These are phyloP conservation scores for Microcera coccophila DNA, from an alignment of 2,329 filamentous ascomycete species.

Conservation along the genomic window DNA sequence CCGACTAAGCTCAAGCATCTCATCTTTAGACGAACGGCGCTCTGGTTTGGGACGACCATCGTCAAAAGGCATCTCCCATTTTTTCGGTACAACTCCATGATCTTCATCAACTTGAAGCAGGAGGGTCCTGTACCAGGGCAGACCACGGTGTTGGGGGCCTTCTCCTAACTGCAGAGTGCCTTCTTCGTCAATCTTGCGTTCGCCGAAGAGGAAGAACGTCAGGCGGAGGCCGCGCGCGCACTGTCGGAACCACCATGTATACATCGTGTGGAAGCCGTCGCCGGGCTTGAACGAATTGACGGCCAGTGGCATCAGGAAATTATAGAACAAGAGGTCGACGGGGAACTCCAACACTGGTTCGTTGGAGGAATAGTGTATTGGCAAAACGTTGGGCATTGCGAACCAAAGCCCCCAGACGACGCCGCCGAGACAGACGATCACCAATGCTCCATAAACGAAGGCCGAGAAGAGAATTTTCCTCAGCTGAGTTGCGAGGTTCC, in stretches of 20 bases:
- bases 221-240: conserved; percentile 77
- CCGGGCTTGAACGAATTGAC: conserved; percentile 82
- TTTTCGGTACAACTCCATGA: conserved; percentile 47
- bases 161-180: conserved; percentile 54
- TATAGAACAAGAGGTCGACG: conserved; percentile 91
- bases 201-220: conserved; percentile 89
- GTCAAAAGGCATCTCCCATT: conserved; percentile 55
- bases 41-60: conserved; percentile 45
- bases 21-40: conserved; percentile 31
- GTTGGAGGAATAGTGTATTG: conserved; percentile 89
- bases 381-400: conserved; percentile 67
- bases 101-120: conserved; percentile 46
- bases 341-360: conserved; percentile 93
- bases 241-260: conserved; percentile 92
- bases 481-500: conserved; percentile 86
- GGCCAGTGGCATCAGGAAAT: conserved; percentile 87
- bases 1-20: conserved; percentile 35
- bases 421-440: conserved; percentile 88
- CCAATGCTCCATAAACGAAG: conserved; percentile 88
- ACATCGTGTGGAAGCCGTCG: conserved; percentile 78
- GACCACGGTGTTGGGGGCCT: conserved; percentile 28
- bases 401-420: conserved; percentile 88
- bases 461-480: conserved; percentile 96
- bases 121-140: conserved; percentile 39
- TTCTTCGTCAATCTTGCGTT: conserved; percentile 77